Base-by-base conservation (phyloP, 2,329 filamentous ascomycete genomes). In the Xylariaceae sp. region DNA sequence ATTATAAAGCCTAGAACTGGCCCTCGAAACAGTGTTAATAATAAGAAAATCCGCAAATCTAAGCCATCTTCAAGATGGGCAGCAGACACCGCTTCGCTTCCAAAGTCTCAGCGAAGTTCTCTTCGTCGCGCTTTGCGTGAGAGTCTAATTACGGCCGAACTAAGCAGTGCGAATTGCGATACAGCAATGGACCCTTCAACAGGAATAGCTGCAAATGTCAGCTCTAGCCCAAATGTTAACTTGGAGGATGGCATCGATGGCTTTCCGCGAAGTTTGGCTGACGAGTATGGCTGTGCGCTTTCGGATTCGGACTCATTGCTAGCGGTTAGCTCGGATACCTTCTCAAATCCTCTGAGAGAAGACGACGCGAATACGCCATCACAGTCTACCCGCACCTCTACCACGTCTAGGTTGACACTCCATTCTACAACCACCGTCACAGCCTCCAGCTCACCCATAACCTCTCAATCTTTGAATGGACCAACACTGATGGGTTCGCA, bases 101-200 rank as follows among this genome's bases (percentile, higher is more conserved):
- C 37, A 20, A 26, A 5, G 15, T 41, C 53, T 15, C 53, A 48
- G 23, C 53, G 48, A 8, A 56, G 48, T 32, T 56, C 53, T 10
- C 33, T 56, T 43, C 43, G 53, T 21, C 48, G 33, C 10, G 48
- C 48, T 29, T 3, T 56, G 26, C 53, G 32, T 16, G 49, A 56
- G 27, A 56, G 48, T 18, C 24, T 24, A 4, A 3, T 8, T 35
- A 15, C 11, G 29, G 26, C 8, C 16, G 11, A 11, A 39, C 37
- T 24, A 8, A 24, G 20, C 4, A 21, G 26, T 27, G 7, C n/a
- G 6, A 13, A 11, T 27, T 6, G 18, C 6, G 21, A 39, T 15
- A 23, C 29, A 4, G 15, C 24, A 15, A n/a, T 16, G 9, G 15
- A 10, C 37, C n/a, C 18, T 40, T 5, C 9, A 9, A 10, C 21